phyloP scores from a whole-genome alignment of 192 early-diverging fungal species.

The Rhizoclosmatium sp. region DNA sequence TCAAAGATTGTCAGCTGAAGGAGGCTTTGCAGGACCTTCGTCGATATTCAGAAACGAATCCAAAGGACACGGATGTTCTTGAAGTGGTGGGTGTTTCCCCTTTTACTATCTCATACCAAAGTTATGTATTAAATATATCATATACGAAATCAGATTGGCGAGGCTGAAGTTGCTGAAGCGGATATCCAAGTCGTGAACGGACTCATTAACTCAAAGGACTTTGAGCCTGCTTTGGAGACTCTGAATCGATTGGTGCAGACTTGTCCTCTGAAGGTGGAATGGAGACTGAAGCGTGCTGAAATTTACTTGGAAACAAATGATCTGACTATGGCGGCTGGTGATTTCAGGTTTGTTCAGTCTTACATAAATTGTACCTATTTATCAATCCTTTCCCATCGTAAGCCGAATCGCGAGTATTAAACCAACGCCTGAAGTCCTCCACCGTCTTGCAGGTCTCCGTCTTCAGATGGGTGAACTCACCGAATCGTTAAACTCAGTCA shows the following conservation, averaged over 20 bases:
- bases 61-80: conserved; percentile 44
- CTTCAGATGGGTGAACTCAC: conserved; percentile 72
- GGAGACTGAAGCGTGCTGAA: conserved; percentile 74
- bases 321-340: conserved; percentile 85
- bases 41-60: conserved; percentile 54
- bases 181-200: conserved; percentile 49
- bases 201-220: conserved; percentile 59
- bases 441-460: conserved; percentile 76
- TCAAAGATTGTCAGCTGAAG: conserved; percentile 33
- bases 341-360: conserved; percentile 58
- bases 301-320: conserved; percentile 77
- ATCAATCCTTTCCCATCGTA: conserved; percentile 26
- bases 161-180: conserved; percentile 36
- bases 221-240: conserved; percentile 57
- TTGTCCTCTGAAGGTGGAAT: conserved; percentile 44
- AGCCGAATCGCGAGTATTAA: conserved; percentile 79
- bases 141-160: conserved; percentile 22
- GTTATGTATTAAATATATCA: conserved; percentile 40
- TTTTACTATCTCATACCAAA: not conserved
- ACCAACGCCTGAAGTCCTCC: conserved; percentile 68
- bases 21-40: conserved; percentile 55
- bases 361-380: not conserved
- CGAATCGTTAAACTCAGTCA: conserved; percentile 73
- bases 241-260: conserved; percentile 30
- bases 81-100: conserved; percentile 22